Evolutionary conservation across 176 grass and related monocot species (phyloP).

Genomic region (Lolium multiflorum): DNA sequence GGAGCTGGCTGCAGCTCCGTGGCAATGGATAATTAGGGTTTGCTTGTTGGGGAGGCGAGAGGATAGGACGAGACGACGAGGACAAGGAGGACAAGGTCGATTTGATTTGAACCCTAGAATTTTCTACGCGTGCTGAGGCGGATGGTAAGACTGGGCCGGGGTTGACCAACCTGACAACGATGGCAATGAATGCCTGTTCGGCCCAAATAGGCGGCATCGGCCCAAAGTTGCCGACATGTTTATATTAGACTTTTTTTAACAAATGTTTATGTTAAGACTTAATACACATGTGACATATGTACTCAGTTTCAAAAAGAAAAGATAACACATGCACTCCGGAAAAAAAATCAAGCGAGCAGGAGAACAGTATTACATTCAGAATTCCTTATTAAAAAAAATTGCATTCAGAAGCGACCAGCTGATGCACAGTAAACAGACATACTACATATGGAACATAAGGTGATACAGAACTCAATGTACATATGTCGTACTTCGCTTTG

Average conservation of each 20-base stretch:
- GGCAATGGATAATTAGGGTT: constrained; percentile 48
- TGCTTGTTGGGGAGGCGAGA: constrained; percentile 23
- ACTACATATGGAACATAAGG: background rate
- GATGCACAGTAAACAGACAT: background rate
- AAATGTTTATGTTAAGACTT: too few species aligned
- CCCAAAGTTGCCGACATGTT: background rate
- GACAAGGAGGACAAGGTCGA: constrained; percentile 23
- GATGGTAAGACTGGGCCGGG: background rate
- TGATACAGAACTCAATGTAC: background rate
- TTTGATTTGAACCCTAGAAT: constrained; percentile 51
- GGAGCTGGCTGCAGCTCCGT: background rate
- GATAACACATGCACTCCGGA: too few species aligned
- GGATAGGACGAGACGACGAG: constrained; percentile 26
- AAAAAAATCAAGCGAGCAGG: too few species aligned
- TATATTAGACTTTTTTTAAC: too few species aligned
- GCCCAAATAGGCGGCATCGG: background rate
- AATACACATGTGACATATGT: too few species aligned
- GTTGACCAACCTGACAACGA: background rate
- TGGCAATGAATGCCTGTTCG: background rate
- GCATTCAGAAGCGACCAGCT: background rate
- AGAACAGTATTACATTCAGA: background rate
- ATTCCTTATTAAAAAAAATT: background rate
- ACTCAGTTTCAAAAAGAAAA: too few species aligned
- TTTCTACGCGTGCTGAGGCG: constrained; percentile 21
- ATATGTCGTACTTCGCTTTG: background rate